Percentiles rank a stretch among this genome's conserved stretches.
These are phyloP conservation scores for Penicillium sp. DNA, from an alignment of 2,329 filamentous ascomycete species.

Conservation along the genomic window DNA sequence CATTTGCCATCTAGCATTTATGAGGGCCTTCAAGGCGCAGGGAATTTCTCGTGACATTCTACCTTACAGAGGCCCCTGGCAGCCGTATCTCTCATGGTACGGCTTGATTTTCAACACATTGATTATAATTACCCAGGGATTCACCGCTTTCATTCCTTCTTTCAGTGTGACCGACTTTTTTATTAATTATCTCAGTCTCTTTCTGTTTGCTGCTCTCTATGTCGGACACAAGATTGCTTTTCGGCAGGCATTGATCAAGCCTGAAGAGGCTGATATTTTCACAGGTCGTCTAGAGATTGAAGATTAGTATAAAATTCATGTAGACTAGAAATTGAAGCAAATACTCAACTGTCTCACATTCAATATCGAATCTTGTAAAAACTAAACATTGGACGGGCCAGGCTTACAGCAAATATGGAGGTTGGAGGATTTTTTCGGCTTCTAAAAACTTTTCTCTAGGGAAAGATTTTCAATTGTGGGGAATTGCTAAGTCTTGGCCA, in stretches of 20 bases:
- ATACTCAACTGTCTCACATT: too few species aligned
- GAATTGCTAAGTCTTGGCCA: too few species aligned
- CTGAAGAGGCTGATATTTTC: neutral
- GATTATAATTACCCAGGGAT: conserved; percentile 70
- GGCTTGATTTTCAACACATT: conserved; percentile 68
- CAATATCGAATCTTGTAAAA: too few species aligned
- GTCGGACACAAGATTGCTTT: conserved; percentile 61
- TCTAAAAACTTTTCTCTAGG: too few species aligned
- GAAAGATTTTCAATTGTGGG: too few species aligned
- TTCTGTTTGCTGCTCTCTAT: conserved; percentile 65
- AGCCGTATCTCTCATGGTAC: conserved; percentile 68
- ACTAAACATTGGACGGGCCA: too few species aligned
- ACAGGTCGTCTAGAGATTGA: conserved; percentile 3
- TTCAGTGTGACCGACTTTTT: conserved; percentile 63
- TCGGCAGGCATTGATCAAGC: conserved; percentile 42
- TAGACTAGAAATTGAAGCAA: neutral
- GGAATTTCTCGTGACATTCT: conserved; percentile 61
- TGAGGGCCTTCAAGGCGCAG: conserved; percentile 61
- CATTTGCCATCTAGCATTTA: conserved; percentile 67
- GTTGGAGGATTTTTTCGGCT: neutral
- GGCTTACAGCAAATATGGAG: neutral
- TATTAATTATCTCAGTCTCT: conserved; percentile 48
- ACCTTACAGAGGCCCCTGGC: conserved; percentile 64
- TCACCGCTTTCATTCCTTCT: conserved; percentile 64
- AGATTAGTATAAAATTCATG: neutral